These are phyloP conservation scores for Solanum chacoense DNA, from an alignment of 305 asterid species.

Conservation along the genomic window DNA sequence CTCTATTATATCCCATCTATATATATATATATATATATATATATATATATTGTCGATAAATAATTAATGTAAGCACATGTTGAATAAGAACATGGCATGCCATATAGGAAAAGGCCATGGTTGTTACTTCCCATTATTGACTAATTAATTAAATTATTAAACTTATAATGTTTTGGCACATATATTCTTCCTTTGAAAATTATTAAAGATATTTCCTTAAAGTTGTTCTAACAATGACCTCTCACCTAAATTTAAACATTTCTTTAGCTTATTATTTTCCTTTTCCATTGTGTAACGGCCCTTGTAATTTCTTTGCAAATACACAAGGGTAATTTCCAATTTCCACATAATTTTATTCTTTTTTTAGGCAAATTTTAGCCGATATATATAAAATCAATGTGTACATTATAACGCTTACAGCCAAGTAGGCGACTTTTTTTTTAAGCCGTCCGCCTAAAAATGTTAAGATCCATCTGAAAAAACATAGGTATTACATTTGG, in stretches of 20 bases:
- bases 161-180: neutral
- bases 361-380: neutral
- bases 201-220: neutral
- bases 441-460: neutral
- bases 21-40: too few relatives aligned
- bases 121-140: neutral
- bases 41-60: neutral
- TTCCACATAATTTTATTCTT: neutral
- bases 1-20: neutral
- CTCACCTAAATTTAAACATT: neutral
- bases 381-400: neutral
- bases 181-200: neutral
- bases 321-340: neutral
- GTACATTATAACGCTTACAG: neutral
- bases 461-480: neutral
- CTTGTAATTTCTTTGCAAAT: neutral
- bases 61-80: neutral
- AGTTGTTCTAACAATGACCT: neutral
- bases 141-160: neutral
- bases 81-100: neutral
- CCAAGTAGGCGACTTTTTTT: neutral
- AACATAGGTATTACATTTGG: neutral
- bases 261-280: neutral
- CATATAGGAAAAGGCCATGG: neutral
- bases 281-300: neutral